Base-by-base conservation (phyloP, 2,329 filamentous ascomycete species). In the Achaetomium macrosporum region DNA sequence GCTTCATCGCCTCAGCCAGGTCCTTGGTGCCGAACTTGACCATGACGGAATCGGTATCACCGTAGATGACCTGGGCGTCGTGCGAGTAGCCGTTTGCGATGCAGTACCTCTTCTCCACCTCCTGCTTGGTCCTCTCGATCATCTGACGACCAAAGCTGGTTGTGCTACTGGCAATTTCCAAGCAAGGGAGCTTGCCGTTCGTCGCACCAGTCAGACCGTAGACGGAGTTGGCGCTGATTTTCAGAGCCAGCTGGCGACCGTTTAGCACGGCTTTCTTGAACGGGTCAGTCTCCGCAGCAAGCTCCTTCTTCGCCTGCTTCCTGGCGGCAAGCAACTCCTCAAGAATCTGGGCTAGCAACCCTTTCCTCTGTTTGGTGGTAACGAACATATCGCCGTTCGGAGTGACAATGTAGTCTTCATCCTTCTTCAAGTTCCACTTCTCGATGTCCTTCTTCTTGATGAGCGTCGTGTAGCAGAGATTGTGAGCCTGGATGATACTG, bases 1-100 rank as follows among this genome's bases (percentile, higher is more conserved):
- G 76, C 65, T 87, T 90, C 93, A 99, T 99, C 19, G 90, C 87
- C 59, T 93, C 88, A 6, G 82, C 79, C 16, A 99, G 76, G 59
- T 96, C 90, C 40, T 83, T 85, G 10, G 90, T 91, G 41, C 93
- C 93, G 61, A 99, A 99, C 66, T 96, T 97, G 57, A 99, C 92
- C 93, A 99, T 99, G 73, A 99, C 93, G 9, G 93, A 99, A 78
- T 99, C 93, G 2, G 93, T 99, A 70, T 99, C 93, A 74, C 93
- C 93, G 63, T 99, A 99, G 58, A 99, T 95, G 72, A 99, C 93
- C 66, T 96, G 85, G 0, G 93, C 93, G 68, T 99, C 88, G 68
- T 97, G 90, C 1, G 81, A 83, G 70, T 97, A 99, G 16, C 93
- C 93, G 64, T 99, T 97, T 46, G 88, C 88, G 52, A 96, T 91